These are phyloP conservation scores for Stachybotrys echinatus DNA, from an alignment of 2,329 filamentous ascomycete species.

Conservation along the genomic window DNA sequence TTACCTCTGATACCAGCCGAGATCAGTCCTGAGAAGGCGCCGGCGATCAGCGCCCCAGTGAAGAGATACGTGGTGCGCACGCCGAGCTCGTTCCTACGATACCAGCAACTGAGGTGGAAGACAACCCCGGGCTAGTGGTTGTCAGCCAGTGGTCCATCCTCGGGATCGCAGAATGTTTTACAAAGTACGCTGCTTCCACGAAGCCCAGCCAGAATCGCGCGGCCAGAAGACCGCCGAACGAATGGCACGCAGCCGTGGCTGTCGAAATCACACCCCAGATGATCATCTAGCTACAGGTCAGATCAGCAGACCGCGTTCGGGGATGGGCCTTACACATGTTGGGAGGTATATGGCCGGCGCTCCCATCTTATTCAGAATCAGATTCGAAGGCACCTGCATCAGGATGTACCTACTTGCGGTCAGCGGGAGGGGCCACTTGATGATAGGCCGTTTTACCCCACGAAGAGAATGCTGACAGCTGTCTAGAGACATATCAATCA, in stretches of 20 bases:
- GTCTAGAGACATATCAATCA: constrained; percentile 26
- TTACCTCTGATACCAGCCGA: constrained; percentile 61
- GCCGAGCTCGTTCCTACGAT: constrained; percentile 63
- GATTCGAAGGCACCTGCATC: constrained; percentile 46
- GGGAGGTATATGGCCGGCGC: constrained; percentile 41
- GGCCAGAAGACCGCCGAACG: constrained; percentile 24
- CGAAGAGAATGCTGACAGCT: constrained; percentile 45
- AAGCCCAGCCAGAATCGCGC: constrained; percentile 32
- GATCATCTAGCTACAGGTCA: constrained; percentile 31
- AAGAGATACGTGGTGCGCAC: constrained; percentile 63
- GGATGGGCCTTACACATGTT: constrained; percentile 25
- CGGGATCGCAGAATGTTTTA: constrained; percentile 14
- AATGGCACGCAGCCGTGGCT: constrained; percentile 25
- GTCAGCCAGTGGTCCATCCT: not conserved
- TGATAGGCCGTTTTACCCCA: constrained; percentile 28
- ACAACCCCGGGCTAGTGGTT: constrained; percentile 45
- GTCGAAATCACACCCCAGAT: constrained; percentile 43
- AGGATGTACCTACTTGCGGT: constrained; percentile 32
- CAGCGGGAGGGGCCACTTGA: not conserved
- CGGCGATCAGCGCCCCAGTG: constrained; percentile 63
- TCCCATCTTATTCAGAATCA: constrained; percentile 47
- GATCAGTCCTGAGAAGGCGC: constrained; percentile 65
- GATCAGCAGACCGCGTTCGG: not conserved
- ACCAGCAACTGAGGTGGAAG: constrained; percentile 62
- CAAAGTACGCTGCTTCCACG: constrained; percentile 36